Evolutionary conservation across 768 basidiomycete species (phyloP).

Genomic region (Podaxis rugospora): DNA sequence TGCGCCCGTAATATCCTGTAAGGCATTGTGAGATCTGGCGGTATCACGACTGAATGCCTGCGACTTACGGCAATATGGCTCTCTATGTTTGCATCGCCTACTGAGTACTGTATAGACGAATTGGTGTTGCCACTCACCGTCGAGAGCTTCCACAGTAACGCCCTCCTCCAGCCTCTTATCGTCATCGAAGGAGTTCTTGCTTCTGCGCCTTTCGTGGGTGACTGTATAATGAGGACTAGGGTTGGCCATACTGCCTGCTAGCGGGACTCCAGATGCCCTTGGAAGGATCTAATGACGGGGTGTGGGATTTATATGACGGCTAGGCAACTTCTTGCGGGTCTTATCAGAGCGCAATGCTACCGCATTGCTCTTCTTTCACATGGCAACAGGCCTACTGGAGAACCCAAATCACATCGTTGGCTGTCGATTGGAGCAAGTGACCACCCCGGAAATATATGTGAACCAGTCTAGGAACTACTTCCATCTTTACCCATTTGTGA

Average conservation of each 20-base stretch:
- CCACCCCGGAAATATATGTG: not conserved
- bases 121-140: not conserved
- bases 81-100: conserved; percentile 14
- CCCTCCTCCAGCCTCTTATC: conserved; percentile 9
- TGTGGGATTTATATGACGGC: conserved; percentile 3
- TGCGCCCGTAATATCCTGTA: conserved; percentile 29
- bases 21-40: not conserved
- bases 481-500: not conserved
- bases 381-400: not conserved
- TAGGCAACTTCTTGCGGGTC: not conserved
- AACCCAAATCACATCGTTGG: not conserved
- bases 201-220: not conserved
- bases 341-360: not conserved
- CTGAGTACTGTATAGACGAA: not conserved
- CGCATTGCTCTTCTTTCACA: conserved; percentile 2
- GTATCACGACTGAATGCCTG: not conserved
- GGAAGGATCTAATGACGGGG: not conserved
- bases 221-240: conserved; percentile 3
- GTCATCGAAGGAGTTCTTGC: not conserved
- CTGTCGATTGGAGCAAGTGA: conserved; percentile 2
- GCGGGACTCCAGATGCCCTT: conserved; percentile 9
- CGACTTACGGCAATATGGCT: conserved; percentile 26
- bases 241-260: not conserved
- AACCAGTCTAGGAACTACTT: not conserved
- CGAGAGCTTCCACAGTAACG: not conserved